A percentile compares a stretch with the other conserved stretches of the same genome.
These are phyloP conservation scores for Takashimella koratensis DNA, from an alignment of 1,284 basidiomycete genomes.

Conservation along the genomic window DNA sequence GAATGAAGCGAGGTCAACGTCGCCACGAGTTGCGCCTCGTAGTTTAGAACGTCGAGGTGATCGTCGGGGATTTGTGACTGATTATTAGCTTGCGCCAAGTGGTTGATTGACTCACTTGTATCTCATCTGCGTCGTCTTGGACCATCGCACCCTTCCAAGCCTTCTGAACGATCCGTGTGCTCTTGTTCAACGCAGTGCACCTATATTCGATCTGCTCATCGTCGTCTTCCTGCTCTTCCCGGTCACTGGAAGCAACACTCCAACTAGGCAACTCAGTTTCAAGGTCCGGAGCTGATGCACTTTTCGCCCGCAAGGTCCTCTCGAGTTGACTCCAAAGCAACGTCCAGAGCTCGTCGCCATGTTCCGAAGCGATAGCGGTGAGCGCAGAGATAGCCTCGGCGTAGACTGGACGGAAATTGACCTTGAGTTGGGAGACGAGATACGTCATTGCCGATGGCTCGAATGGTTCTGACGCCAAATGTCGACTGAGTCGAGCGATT, in stretches of 20 bases:
- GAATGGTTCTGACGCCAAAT: slow-evolving; percentile 28
- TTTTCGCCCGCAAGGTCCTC: slow-evolving; percentile 32
- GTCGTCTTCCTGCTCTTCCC: slow-evolving; percentile 14
- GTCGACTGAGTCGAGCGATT: slow-evolving; percentile 50
- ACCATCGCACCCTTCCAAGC: background rate
- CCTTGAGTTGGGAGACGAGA: slow-evolving; percentile 66
- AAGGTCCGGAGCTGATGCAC: slow-evolving; percentile 25
- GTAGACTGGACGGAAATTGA: slow-evolving; percentile 86
- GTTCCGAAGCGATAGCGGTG: slow-evolving; percentile 57
- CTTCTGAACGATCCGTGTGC: slow-evolving; percentile 4
- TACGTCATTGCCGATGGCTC: slow-evolving; percentile 25
- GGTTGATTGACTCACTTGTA: slow-evolving; percentile 23
- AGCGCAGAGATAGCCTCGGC: slow-evolving; percentile 71
- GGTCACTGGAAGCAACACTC: slow-evolving; percentile 14
- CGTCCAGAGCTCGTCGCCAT: slow-evolving; percentile 68
- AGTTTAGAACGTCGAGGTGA: slow-evolving; percentile 68
- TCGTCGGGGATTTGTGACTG: slow-evolving; percentile 62
- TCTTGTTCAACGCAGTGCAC: slow-evolving; percentile 37
- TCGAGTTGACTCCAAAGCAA: slow-evolving; percentile 63
- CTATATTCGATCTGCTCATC: slow-evolving; percentile 44
- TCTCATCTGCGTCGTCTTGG: slow-evolving; percentile 29
- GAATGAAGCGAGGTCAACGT: slow-evolving; percentile 63
- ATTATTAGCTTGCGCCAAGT: slow-evolving; percentile 10
- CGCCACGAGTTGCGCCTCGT: slow-evolving; percentile 73
- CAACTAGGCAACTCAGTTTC: slow-evolving; percentile 34